Base-by-base conservation (phyloP, 306 rosid species). In the Fagus crenata region DNA sequence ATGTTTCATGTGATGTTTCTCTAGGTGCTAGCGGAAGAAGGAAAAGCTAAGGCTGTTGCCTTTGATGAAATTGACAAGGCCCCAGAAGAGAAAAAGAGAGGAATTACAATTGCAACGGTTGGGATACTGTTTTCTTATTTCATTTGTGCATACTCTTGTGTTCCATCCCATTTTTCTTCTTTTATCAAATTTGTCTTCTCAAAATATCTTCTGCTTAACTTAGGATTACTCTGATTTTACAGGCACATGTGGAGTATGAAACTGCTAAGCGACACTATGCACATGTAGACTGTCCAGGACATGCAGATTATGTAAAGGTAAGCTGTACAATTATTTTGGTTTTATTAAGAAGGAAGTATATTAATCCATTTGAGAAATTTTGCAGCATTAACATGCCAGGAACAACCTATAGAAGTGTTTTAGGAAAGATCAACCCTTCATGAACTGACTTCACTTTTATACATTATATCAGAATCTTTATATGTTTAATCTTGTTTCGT, bases 221-320 rank as follows among this genome's bases (percentile, higher is more conserved):
- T 58, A 18, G 49, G 46, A 75, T 61, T 75, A 70, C 37, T 43
- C 41, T 73, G 39, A 42, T 69, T 67, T 79, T 77, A 7, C 85
- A 93, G 98, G 98, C 98, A 64, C 98, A 93, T 71, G 98, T 93
- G 2, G 98, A 93, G 87, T 93, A 93, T 49, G 98, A 93, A 81
- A 93, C 98, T 9, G 65, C 69, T 0, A 93, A 93, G 77, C 71
- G 99, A 49, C 99, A 95, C 71, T 95, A 95, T 80, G 99, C 99
- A 0, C 98, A 95, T 58, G 99, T 95, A 60, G 99, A 95, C 84
- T 95, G 99, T 82, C 98, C 99, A 1, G 99, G 99, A 70, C 99
- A 95, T 33, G 99, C 99, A 31, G 99, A 95, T 71, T 95, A 95
- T 86, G 99, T 95, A 31, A 95, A 95, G 81, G 98, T 91, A 81